phyloP scores from a whole-genome alignment of 2,329 filamentous ascomycete species.

The Colletotrichum magnum region DNA sequence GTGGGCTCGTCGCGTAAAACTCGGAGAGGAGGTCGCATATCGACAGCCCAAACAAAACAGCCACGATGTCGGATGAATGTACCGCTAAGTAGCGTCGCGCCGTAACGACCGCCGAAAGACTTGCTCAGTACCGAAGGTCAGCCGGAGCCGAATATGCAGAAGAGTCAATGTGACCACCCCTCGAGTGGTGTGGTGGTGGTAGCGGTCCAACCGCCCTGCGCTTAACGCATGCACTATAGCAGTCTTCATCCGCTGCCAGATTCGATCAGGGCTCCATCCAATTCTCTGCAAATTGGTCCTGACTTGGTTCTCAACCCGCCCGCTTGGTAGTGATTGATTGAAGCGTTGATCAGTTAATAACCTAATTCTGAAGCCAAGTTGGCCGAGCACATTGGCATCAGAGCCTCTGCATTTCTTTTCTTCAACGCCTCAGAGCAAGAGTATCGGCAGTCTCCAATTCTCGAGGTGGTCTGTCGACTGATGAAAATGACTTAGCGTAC shows the following conservation, averaged over 20 bases:
- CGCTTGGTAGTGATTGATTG: conserved; percentile 29
- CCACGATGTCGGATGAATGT: conserved; percentile 3
- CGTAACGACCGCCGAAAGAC: background rate
- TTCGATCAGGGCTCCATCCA: conserved; percentile 22
- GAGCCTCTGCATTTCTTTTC: conserved; percentile 53
- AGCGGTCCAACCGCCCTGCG: conserved; percentile 13
- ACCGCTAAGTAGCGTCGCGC: conserved; percentile 24
- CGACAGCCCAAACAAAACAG: conserved; percentile 1
- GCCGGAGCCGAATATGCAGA: conserved; percentile 10
- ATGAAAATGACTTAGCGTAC: conserved; percentile 6
- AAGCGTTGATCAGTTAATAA: conserved; percentile 34
- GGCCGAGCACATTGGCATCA: conserved; percentile 20
- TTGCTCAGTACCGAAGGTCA: conserved; percentile 15
- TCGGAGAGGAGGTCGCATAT: background rate
- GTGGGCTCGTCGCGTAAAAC: background rate
- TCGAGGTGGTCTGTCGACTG: conserved; percentile 43
- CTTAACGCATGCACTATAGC: conserved; percentile 30
- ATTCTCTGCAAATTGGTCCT: conserved; percentile 12
- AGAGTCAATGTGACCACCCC: conserved; percentile 30
- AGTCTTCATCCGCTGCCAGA: conserved; percentile 35
- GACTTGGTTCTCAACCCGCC: conserved; percentile 7
- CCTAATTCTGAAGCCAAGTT: conserved; percentile 25
- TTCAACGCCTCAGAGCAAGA: background rate
- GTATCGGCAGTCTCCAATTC: conserved; percentile 37
- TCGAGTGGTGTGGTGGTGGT: conserved; percentile 26